These are phyloP conservation scores for Vigna radiata DNA, from an alignment of 306 rosid genomes.

Conservation along the genomic window DNA sequence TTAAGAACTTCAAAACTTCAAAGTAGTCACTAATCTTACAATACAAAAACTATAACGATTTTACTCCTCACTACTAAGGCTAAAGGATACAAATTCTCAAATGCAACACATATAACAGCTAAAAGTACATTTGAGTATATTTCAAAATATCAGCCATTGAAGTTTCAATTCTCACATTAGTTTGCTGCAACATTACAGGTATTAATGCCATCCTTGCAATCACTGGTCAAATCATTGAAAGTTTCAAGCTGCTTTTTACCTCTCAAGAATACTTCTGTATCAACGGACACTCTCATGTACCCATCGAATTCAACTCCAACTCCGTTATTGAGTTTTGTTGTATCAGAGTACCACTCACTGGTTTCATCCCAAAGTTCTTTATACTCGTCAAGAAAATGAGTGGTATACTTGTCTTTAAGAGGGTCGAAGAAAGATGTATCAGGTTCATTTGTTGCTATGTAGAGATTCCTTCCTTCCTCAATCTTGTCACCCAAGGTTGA, in stretches of 20 bases:
- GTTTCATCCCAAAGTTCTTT: slow-evolving; percentile 89
- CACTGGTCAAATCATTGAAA: slow-evolving; percentile 90
- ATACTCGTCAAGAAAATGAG: slow-evolving; percentile 91
- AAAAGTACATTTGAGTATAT: slow-evolving; percentile 49
- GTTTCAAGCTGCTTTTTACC: slow-evolving; percentile 97
- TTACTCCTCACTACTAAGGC: slow-evolving; percentile 53
- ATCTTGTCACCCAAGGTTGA: slow-evolving; percentile 76
- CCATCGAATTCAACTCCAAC: slow-evolving; percentile 91
- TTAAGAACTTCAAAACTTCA: slow-evolving; percentile 40
- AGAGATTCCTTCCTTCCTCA: slow-evolving; percentile 85
- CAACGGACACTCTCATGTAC: slow-evolving; percentile 93
- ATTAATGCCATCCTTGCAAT: slow-evolving; percentile 95
- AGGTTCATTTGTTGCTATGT: slow-evolving; percentile 88
- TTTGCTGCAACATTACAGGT: slow-evolving; percentile 74
- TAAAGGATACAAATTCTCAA: slow-evolving; percentile 64
- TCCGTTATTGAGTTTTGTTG: slow-evolving; percentile 72
- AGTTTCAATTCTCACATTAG: slow-evolving; percentile 52
- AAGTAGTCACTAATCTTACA: slow-evolving; percentile 47
- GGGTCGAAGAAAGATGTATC: slow-evolving; percentile 78
- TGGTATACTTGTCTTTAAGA: slow-evolving; percentile 83
- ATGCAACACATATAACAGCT: slow-evolving; percentile 59
- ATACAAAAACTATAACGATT: slow-evolving; percentile 54
- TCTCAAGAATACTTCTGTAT: slow-evolving; percentile 96
- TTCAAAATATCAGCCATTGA: slow-evolving; percentile 46
- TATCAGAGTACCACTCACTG: slow-evolving; percentile 87